Evolutionary conservation across 148 eudicot genomes (phyloP).

Genomic region (Vaccinium darrowii): DNA sequence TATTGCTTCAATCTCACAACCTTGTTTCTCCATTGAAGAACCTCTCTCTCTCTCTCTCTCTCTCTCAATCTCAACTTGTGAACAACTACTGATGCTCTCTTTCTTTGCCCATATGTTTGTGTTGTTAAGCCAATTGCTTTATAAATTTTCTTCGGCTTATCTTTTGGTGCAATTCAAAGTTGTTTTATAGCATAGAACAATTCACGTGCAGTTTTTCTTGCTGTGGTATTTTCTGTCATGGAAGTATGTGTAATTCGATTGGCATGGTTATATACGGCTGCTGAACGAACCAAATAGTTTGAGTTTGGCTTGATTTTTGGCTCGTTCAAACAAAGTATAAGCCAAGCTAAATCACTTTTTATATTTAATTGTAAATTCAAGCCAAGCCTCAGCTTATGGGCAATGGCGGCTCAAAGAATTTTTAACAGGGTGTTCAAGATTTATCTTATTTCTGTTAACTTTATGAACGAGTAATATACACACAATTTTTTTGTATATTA

Average conservation of each 20-base stretch:
- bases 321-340: no score
- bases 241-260: slow-evolving; percentile 30
- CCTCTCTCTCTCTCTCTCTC: slow-evolving; percentile 3
- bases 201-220: slow-evolving; percentile 24
- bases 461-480: no score
- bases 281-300: no score
- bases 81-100: neutral
- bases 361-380: no score
- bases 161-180: neutral
- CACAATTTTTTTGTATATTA: no score
- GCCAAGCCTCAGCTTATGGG: no score
- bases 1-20: slow-evolving; percentile 90
- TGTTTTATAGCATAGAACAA: neutral
- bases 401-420: no score
- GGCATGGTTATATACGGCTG: neutral
- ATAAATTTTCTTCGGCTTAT: neutral
- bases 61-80: neutral
- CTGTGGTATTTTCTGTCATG: slow-evolving; percentile 1
- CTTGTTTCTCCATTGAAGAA: slow-evolving; percentile 71
- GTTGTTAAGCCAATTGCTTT: neutral
- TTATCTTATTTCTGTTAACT: no score
- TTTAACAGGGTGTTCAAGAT: no score
- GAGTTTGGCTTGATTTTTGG: no score
- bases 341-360: no score
- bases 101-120: neutral